Base-by-base conservation (phyloP, 495 filamentous ascomycete species). In the Penicillium flavigenum region DNA sequence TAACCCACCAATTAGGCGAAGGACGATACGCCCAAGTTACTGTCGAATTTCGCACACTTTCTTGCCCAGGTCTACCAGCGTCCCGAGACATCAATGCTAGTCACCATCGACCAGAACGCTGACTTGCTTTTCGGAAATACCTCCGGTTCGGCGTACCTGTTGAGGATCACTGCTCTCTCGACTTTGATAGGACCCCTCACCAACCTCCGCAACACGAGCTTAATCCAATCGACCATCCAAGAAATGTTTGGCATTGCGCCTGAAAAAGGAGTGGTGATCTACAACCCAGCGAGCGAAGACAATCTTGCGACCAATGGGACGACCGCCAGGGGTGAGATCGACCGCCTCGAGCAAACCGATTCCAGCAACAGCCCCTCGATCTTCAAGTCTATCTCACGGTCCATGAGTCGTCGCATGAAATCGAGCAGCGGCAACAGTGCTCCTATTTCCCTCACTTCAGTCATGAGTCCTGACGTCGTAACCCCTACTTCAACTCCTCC, bases 191-290 rank as follows among this genome's bases (percentile, higher is more conserved):
- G 84, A 20, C 86, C 91, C 0, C 81, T 87, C 4, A 90, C 84
- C 38, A 97, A 96, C 71, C 89, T 88, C 47, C 86, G 91, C 39
- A 92, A 91, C 72, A 86, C 90, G 4, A 79, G 76, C n/a, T 70
- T 96, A 39, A 82, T 94, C 14, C 85, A 91, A 60, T 73, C 74
- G 3, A 86, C 85, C 63, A 75, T 97, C 60, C 76, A 85, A 16
- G 85, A 88, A 8, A 72, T 84, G 4, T 73, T 96, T 8, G 82
- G 83, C 2, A 89, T 96, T 12, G 36, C 68, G 0, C 65, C 85
- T 0, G 72, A 79, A 0, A 79, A 88, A 29, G 91, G 92, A 1
- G 73, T 90, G 17, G 67, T 96, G 36, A 81, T 86, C 39, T 96
- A 90, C 64, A 66, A 82, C n/a, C 74, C 86, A 5, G 80, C 87